phyloP scores from a whole-genome alignment of 352 stramenopile species.

The Pythium apleroticum region DNA sequence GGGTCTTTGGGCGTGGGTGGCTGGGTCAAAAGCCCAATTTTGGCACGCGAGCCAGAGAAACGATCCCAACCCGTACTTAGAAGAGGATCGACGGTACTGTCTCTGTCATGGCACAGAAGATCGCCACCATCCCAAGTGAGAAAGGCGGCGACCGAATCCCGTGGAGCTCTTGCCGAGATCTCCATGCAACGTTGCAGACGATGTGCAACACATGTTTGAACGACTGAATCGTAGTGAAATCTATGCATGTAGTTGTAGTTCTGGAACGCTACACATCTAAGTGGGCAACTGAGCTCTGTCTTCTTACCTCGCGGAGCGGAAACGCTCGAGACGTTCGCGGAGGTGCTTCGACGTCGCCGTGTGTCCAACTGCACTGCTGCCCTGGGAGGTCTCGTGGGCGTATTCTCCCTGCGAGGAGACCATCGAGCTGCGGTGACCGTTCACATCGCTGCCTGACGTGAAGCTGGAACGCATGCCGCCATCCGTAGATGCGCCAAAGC shows the following conservation, averaged over 20 bases:
- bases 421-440: background rate
- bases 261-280: background rate
- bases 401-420: constrained; percentile 26
- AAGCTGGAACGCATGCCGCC: constrained; percentile 41
- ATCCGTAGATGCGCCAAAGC: constrained; percentile 11
- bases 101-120: background rate
- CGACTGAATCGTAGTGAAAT: background rate
- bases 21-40: background rate
- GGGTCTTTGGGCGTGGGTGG: background rate
- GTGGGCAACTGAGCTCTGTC: too few relatives aligned
- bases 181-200: too few relatives aligned
- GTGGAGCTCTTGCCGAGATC: background rate
- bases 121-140: background rate
- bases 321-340: constrained; percentile 27
- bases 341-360: constrained; percentile 17
- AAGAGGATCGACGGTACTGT: background rate
- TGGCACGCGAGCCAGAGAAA: background rate
- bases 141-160: background rate
- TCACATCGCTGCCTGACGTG: constrained; percentile 46
- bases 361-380: background rate
- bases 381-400: constrained; percentile 14
- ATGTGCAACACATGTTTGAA: background rate
- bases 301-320: constrained; percentile 13
- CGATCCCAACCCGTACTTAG: background rate
- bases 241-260: constrained; percentile 3